These are phyloP conservation scores for Plasmopara muralis DNA, from an alignment of 352 stramenopile genomes.

Conservation along the genomic window DNA sequence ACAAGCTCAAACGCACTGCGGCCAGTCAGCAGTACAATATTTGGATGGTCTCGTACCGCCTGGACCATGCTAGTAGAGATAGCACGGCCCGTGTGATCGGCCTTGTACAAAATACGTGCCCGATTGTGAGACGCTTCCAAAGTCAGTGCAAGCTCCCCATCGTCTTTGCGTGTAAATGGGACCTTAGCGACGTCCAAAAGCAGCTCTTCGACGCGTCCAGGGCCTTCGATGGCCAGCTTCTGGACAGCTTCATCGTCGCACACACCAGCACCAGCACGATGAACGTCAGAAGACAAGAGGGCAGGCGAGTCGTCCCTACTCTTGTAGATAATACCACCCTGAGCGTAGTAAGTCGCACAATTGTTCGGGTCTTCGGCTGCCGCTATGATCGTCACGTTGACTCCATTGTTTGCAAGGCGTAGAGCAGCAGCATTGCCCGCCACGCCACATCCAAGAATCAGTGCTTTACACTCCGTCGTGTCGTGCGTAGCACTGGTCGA, in stretches of 20 bases:
- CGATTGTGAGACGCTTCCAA: conserved; percentile 91
- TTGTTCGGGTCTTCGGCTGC: conserved; percentile 71
- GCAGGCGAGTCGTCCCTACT: conserved; percentile 78
- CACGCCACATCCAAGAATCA: conserved; percentile 76
- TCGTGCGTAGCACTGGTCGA: conserved; percentile 33
- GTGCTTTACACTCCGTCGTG: conserved; percentile 49
- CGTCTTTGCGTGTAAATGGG: conserved; percentile 80
- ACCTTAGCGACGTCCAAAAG: conserved; percentile 84
- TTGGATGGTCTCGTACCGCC: conserved; percentile 77
- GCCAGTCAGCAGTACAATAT: conserved; percentile 71
- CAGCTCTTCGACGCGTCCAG: conserved; percentile 83
- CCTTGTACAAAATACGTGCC: conserved; percentile 91
- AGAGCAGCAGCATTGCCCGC: conserved; percentile 70
- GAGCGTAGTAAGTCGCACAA: conserved; percentile 93
- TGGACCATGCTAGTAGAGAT: conserved; percentile 89
- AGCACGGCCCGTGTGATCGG: conserved; percentile 89
- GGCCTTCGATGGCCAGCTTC: conserved; percentile 90
- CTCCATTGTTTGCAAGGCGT: conserved; percentile 59
- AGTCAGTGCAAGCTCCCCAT: conserved; percentile 65
- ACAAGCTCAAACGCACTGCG: conserved; percentile 75
- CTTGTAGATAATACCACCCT: conserved; percentile 95
- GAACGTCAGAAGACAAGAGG: conserved; percentile 86
- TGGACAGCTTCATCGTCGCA: conserved; percentile 88
- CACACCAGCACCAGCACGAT: conserved; percentile 84
- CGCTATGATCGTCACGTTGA: conserved; percentile 78